These are phyloP conservation scores for Linnemannia exigua DNA, from an alignment of 192 early-diverging fungal genomes.

Conservation along the genomic window DNA sequence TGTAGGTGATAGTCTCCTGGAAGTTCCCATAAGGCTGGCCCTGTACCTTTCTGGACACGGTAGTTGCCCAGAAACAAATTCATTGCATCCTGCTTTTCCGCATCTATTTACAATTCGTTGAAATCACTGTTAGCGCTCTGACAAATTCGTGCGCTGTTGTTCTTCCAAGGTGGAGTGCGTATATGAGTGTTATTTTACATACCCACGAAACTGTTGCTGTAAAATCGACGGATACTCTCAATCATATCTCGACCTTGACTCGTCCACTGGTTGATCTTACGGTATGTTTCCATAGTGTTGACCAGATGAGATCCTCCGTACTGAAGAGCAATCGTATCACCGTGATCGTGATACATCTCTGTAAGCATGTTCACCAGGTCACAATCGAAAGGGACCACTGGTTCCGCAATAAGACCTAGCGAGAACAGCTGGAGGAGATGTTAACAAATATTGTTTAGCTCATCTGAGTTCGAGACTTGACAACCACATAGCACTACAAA, in stretches of 20 bases:
- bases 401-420: conserved; percentile 85
- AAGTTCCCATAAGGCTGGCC: conserved; percentile 82
- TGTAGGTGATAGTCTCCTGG: conserved; percentile 84
- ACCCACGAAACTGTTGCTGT: conserved; percentile 94
- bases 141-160: not conserved
- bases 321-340: conserved; percentile 95
- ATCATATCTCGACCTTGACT: conserved; percentile 97
- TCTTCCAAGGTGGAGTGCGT: not conserved
- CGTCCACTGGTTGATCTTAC: conserved; percentile 94
- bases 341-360: conserved; percentile 98
- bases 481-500: not conserved
- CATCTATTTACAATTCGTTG: conserved; percentile 67
- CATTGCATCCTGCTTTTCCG: conserved; percentile 97
- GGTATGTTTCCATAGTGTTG: conserved; percentile 98
- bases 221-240: conserved; percentile 92
- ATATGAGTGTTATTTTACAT: conserved; percentile 16
- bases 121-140: not conserved
- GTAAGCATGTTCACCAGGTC: conserved; percentile 95
- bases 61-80: conserved; percentile 91
- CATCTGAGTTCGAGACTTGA: not conserved
- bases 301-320: conserved; percentile 99
- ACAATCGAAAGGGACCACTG: conserved; percentile 89
- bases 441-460: not conserved
- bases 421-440: conserved; percentile 75
- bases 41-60: conserved; percentile 60